A percentile compares a stretch with the other conserved stretches of the same genome.
Conservation (phyloP, 129 eudicot species). For the Rutidosis leptorrhynchoides region DNA sequence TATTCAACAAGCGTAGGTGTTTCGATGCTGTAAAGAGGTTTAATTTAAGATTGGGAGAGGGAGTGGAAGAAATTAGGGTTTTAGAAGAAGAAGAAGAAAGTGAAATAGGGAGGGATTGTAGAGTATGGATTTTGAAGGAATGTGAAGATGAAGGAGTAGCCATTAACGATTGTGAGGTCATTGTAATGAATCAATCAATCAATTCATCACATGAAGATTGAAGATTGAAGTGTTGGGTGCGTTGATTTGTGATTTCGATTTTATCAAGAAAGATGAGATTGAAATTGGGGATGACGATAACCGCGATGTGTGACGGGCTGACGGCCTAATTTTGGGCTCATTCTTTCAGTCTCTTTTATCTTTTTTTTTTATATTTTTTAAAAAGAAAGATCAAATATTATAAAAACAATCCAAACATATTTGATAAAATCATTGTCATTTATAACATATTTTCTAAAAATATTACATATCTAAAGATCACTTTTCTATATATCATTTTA, state of each 20-base stretch:
- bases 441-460: no score
- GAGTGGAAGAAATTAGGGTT: constrained; percentile 32
- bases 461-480: no score
- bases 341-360: background rate
- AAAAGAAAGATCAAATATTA: no score
- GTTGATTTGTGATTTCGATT: constrained; percentile 8
- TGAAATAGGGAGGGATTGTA: constrained; percentile 36
- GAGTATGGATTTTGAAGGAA: constrained; percentile 27
- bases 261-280: constrained; percentile 13
- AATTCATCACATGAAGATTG: background rate
- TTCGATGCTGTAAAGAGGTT: background rate
- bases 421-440: no score
- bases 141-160: constrained; percentile 34
- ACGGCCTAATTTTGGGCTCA: background rate
- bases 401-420: no score
- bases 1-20: constrained; percentile 3
- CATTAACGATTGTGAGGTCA: constrained; percentile 25
- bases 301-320: constrained; percentile 3
- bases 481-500: no score
- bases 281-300: constrained; percentile 25
- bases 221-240: background rate
- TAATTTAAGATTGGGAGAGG: constrained; percentile 7
- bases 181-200: background rate
- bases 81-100: constrained; percentile 31
- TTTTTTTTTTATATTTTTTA: no score